These are phyloP conservation scores for Rhynchospora breviuscula DNA, from an alignment of 176 grass and related monocot genomes.

Conservation along the genomic window DNA sequence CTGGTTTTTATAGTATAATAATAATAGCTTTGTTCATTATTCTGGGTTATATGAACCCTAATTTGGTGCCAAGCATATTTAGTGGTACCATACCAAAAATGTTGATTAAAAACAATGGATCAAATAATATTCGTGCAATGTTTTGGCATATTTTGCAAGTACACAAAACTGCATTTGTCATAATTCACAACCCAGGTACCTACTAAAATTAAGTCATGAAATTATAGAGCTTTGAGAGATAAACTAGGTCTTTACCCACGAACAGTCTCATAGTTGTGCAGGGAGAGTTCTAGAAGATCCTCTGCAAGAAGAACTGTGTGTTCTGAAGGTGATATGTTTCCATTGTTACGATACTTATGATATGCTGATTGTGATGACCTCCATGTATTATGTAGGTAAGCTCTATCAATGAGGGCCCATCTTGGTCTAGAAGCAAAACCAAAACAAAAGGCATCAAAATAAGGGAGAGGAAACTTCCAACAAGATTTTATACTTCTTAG, in stretches of 20 bases:
- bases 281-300: slow-evolving; percentile 86
- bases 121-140: neutral
- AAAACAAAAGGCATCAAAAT: neutral
- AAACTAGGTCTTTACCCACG: slow-evolving; percentile 49
- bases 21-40: neutral
- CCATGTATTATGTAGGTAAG: slow-evolving; percentile 88
- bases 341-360: slow-evolving; percentile 73
- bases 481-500: neutral
- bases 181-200: neutral
- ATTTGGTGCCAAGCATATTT: neutral
- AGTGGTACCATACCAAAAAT: slow-evolving; percentile 11
- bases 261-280: slow-evolving; percentile 97
- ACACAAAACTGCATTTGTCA: neutral
- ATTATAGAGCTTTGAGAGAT: neutral
- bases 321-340: slow-evolving; percentile 56
- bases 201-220: neutral
- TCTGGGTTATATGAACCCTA: neutral
- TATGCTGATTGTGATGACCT: slow-evolving; percentile 87
- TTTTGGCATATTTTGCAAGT: neutral
- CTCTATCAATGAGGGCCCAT: slow-evolving; percentile 88
- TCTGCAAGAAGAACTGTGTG: slow-evolving; percentile 63
- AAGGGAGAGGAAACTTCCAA: neutral
- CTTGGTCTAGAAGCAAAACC: slow-evolving; percentile 49
- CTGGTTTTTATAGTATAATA: neutral
- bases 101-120: neutral